Base-by-base conservation (phyloP, 495 filamentous ascomycete genomes). In the Aspergillus homomorphus region DNA sequence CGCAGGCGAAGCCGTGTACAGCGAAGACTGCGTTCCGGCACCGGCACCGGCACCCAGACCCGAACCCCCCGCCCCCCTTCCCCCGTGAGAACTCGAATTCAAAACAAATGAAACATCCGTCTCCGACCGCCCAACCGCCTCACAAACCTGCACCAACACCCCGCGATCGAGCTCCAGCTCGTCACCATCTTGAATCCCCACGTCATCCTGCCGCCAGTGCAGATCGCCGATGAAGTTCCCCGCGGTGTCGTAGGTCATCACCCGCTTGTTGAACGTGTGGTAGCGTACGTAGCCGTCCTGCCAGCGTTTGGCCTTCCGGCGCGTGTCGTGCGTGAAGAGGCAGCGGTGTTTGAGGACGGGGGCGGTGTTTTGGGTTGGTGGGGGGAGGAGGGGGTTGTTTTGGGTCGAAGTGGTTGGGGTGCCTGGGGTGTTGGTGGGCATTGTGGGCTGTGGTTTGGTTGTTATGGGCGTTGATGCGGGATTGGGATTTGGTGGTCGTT, bases 261-360 rank as follows among this genome's bases (percentile, higher is more conserved):
- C 76, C 4, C 92, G 85, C 62, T 87, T 90, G 73, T 97, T 97
- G 80, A 95, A 95, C 1, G 89, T 89, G 68, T 97, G 92, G 66
- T 85, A 96, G 53, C 87, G 84, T 28, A 96, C 80, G 46, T 86
- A 84, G 44, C 92, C 92, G 87, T 97, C 92, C 62, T 93, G 89
- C 92, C 92, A 97, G 48, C 89, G 77, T 72, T 97, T 97, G 53
- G 88, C 84, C 72, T 97, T 97, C 51, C 89, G 83, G 9, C 86
- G 84, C 51, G 96, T 69, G 66, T 97, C 92, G 61, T 87, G 82
- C 5, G 89, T 96, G 71, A 88, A 97, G 20, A 97, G 84, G 64
- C 92, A 96, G 54, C 84, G 77, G 65, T 86, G 92, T 61, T 94
- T 90, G 62, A 88, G 73, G 23, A 96, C 89, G 0, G 82, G 79